Evolutionary conservation across 108 stramenopile genomes (phyloP).

Genomic region (Chaetoceros tenuissimus): DNA sequence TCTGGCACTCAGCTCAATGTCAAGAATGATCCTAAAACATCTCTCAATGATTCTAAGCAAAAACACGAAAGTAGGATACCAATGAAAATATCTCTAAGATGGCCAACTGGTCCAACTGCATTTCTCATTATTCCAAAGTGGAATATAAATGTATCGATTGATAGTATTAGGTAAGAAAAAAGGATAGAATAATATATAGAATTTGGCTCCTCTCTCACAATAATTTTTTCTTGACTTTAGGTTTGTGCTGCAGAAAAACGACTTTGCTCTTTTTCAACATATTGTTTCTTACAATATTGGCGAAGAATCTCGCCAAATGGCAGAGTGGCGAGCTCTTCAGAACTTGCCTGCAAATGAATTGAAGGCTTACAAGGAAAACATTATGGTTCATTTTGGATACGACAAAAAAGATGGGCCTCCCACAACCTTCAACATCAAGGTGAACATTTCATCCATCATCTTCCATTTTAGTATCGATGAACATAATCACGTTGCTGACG

Average conservation of each 20-base stretch:
- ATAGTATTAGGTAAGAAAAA: conserved; percentile 3
- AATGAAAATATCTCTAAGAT: conserved; percentile 17
- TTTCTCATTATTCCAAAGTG: conserved; percentile 50
- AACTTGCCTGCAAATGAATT: conserved; percentile 18
- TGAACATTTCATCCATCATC: conserved; percentile 17
- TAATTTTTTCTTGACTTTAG: background rate
- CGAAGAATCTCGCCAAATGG: conserved; percentile 52
- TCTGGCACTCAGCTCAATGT: conserved; percentile 21
- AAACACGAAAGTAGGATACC: conserved; percentile 13
- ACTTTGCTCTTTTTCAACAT: conserved; percentile 55
- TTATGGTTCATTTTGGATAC: conserved; percentile 61
- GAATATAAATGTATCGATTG: conserved; percentile 40
- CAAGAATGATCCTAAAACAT: background rate
- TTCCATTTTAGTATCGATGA: conserved; percentile 7
- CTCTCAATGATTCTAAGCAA: background rate
- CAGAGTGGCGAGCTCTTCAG: conserved; percentile 52
- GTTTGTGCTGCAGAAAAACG: conserved; percentile 23
- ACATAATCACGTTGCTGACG: background rate
- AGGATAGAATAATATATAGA: background rate
- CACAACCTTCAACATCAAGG: conserved; percentile 44
- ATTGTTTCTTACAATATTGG: conserved; percentile 51
- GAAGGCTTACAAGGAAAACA: conserved; percentile 20
- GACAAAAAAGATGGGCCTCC: conserved; percentile 69
- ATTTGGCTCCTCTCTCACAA: background rate
- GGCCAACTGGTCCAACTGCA: conserved; percentile 58